Conservation (phyloP, 2,329 filamentous ascomycete genomes). For the Aurifilum marmelostoma region DNA sequence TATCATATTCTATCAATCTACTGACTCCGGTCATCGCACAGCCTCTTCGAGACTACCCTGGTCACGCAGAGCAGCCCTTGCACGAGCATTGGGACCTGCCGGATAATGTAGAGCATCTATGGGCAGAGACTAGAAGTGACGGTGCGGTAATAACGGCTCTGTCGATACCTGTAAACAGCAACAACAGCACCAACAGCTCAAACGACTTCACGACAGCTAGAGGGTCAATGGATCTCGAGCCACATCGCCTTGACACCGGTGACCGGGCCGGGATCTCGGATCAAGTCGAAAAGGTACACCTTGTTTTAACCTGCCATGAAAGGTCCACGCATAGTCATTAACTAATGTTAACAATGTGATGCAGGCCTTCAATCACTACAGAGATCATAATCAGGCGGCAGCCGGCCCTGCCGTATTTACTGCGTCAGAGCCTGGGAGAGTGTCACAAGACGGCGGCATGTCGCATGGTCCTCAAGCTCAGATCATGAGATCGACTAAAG, state of each 20-base stretch:
- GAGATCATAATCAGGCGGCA: not conserved
- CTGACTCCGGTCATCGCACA: not conserved
- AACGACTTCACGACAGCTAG: not conserved
- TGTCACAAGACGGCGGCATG: not conserved
- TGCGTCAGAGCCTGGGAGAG: not conserved
- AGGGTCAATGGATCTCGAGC: not conserved
- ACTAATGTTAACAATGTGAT: not conserved
- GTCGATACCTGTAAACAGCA: not conserved
- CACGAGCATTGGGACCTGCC: not conserved
- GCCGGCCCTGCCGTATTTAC: too few species aligned
- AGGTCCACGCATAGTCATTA: not conserved
- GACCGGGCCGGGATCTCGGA: not conserved
- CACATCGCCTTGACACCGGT: not conserved
- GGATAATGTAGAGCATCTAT: not conserved
- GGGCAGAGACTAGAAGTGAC: not conserved
- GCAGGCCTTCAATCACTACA: not conserved
- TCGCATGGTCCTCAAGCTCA: not conserved
- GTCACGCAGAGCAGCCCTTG: not conserved
- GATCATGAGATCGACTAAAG: too few species aligned
- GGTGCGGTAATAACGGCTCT: not conserved
- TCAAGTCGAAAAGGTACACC: not conserved
- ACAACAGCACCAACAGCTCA: not conserved
- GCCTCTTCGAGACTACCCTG: not conserved
- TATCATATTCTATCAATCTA: not conserved
- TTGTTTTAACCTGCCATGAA: not conserved